A percentile compares a stretch with the other conserved stretches of the same genome.
phyloP scores from a whole-genome alignment of 2,329 filamentous ascomycete genomes.

The Aureobasidium sp. region DNA sequence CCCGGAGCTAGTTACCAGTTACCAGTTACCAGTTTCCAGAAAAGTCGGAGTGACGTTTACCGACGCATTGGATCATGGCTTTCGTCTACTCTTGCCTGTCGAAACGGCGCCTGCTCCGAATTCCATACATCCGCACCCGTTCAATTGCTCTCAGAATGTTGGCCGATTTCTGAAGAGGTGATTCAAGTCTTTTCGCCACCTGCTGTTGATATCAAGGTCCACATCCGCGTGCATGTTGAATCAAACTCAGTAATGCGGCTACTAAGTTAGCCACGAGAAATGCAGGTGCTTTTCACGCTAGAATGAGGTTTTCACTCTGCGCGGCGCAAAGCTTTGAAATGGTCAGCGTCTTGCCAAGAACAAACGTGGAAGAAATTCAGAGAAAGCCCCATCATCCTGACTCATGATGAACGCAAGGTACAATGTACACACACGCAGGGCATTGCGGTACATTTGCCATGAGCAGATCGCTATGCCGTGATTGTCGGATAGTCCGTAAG shows the following conservation, averaged over 20 bases:
- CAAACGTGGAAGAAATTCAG: neutral
- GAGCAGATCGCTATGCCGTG: neutral
- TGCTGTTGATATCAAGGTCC: neutral
- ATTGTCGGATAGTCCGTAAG: neutral
- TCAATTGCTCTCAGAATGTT: neutral
- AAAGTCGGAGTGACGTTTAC: neutral
- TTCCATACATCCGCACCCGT: neutral
- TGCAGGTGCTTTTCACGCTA: neutral
- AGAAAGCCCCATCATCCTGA: neutral
- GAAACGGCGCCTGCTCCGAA: neutral
- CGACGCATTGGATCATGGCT: neutral
- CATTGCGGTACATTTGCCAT: neutral
- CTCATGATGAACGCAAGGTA: conserved; percentile 8
- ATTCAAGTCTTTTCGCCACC: neutral
- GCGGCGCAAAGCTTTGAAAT: neutral
- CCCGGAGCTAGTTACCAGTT: neutral
- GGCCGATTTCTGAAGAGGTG: too few species aligned
- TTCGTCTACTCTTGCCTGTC: neutral
- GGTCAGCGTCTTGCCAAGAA: neutral
- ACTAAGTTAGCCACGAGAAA: neutral
- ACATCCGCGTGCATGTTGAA: neutral
- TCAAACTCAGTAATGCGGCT: neutral
- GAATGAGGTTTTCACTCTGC: neutral
- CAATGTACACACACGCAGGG: neutral
- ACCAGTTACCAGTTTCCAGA: neutral